Conservation (phyloP, 176 grass and related monocot species). For the Oryza meyeriana region DNA sequence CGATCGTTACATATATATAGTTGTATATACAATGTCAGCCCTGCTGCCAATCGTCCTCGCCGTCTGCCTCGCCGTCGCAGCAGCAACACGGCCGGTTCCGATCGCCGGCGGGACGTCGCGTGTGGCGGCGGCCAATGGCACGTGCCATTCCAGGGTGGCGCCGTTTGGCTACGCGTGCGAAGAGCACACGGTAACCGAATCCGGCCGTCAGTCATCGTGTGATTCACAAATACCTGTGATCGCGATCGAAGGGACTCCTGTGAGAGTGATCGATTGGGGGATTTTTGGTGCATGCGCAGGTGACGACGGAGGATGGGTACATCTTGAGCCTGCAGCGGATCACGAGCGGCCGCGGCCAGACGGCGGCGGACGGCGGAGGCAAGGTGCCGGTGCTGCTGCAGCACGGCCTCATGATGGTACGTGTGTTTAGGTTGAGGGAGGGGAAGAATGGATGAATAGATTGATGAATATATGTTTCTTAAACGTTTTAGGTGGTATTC, state of each 20-base stretch:
- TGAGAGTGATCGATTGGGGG: too few relatives aligned
- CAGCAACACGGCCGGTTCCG: conserved; percentile 9
- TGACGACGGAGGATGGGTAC: conserved; percentile 57
- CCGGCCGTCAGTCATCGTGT: too few relatives aligned
- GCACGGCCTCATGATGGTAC: conserved; percentile 56
- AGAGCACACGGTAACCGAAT: conserved; percentile 35
- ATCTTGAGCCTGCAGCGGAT: conserved; percentile 59
- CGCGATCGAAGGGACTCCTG: too few relatives aligned
- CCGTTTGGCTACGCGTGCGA: conserved; percentile 45
- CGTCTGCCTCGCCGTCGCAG: not conserved
- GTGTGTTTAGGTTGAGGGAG: too few relatives aligned
- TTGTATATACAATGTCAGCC: not conserved
- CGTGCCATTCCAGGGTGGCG: conserved; percentile 36
- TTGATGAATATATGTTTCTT: too few relatives aligned
- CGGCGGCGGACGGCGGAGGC: not conserved
- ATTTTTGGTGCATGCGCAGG: conserved; percentile 1
- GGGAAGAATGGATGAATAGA: too few relatives aligned
- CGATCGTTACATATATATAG: too few relatives aligned
- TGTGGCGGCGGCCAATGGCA: conserved; percentile 20
- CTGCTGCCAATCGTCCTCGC: too few relatives aligned
- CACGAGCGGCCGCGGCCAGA: conserved; percentile 2
- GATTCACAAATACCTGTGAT: too few relatives aligned
- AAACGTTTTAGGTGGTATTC: too few relatives aligned
- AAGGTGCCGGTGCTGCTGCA: conserved; percentile 48
- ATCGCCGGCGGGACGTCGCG: not conserved